Evolutionary conservation across 116 monocot genomes (phyloP).

Genomic region (Trichopus zeylanicus): DNA sequence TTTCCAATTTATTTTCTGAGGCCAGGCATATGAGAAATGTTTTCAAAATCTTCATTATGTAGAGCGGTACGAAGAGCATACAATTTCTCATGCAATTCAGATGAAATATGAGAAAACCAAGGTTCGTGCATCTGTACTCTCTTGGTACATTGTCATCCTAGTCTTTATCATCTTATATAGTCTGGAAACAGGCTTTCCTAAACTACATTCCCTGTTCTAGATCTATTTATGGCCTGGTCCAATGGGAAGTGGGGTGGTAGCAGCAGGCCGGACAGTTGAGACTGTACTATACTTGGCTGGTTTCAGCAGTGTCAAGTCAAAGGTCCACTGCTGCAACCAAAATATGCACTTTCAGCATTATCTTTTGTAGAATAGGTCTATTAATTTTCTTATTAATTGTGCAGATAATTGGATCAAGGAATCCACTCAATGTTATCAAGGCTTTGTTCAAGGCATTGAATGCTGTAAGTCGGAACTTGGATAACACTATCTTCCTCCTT

Average conservation of each 20-base stretch:
- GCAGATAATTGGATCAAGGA: slow-evolving; percentile 86
- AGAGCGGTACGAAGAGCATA: slow-evolving; percentile 93
- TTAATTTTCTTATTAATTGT: slow-evolving; percentile 2
- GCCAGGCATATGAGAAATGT: slow-evolving; percentile 95
- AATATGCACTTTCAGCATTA: neutral
- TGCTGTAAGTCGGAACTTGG: slow-evolving; percentile 57
- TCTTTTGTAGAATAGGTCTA: neutral
- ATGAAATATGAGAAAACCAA: slow-evolving; percentile 86
- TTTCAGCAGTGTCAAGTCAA: slow-evolving; percentile 86
- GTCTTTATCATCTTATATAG: neutral
- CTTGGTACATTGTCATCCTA: neutral
- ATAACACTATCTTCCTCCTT: neutral
- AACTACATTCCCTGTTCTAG: slow-evolving; percentile 21
- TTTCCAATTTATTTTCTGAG: neutral
- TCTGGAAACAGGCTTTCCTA: neutral
- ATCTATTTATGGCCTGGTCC: slow-evolving; percentile 93
- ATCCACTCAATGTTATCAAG: slow-evolving; percentile 80
- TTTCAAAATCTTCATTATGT: slow-evolving; percentile 99
- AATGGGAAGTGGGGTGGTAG: slow-evolving; percentile 65
- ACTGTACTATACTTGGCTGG: slow-evolving; percentile 85
- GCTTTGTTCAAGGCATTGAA: slow-evolving; percentile 88
- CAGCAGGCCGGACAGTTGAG: slow-evolving; percentile 74
- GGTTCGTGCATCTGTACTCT: slow-evolving; percentile 18
- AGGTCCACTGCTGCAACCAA: slow-evolving; percentile 30
- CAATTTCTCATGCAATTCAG: slow-evolving; percentile 91